Conservation (phyloP, 805 yeast species). For the Candida schatavii region DNA sequence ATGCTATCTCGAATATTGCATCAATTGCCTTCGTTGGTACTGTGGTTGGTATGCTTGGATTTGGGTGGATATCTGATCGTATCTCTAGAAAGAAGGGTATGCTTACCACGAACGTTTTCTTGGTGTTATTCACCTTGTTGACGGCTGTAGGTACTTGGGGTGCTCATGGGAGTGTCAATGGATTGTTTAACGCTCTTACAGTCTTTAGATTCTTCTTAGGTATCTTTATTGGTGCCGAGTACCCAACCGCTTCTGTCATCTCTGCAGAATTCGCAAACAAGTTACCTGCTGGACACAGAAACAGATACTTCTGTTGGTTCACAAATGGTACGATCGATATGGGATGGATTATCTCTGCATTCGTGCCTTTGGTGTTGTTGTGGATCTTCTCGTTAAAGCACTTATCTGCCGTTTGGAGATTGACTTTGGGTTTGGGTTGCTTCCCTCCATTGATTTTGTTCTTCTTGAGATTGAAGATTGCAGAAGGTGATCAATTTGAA, state of each 20-base stretch:
- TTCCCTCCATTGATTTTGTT: slow-evolving; percentile 74
- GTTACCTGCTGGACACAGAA: slow-evolving; percentile 69
- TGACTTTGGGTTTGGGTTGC: slow-evolving; percentile 80
- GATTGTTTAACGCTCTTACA: slow-evolving; percentile 74
- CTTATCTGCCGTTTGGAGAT: slow-evolving; percentile 79
- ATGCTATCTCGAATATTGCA: slow-evolving; percentile 69
- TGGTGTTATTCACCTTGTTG: slow-evolving; percentile 68
- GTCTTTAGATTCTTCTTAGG: slow-evolving; percentile 80
- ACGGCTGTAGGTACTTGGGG: slow-evolving; percentile 69
- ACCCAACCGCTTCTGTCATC: slow-evolving; percentile 84
- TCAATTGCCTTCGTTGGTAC: slow-evolving; percentile 86
- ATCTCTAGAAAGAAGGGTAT: slow-evolving; percentile 73
- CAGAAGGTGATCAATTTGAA: slow-evolving; percentile 65
- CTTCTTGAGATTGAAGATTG: slow-evolving; percentile 64
- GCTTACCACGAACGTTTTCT: slow-evolving; percentile 65
- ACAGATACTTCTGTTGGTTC: slow-evolving; percentile 80
- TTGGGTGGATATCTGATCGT: slow-evolving; percentile 74
- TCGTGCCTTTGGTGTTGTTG: slow-evolving; percentile 74
- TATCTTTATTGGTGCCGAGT: slow-evolving; percentile 85
- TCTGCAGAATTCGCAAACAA: slow-evolving; percentile 79
- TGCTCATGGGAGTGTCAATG: slow-evolving; percentile 55
- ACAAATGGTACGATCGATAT: slow-evolving; percentile 78
- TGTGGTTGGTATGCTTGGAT: slow-evolving; percentile 70
- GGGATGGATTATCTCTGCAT: slow-evolving; percentile 74
- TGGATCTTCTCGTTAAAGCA: slow-evolving; percentile 70